Conservation (phyloP, 305 asterid genomes). For the Stenogyne calaminthoides region DNA sequence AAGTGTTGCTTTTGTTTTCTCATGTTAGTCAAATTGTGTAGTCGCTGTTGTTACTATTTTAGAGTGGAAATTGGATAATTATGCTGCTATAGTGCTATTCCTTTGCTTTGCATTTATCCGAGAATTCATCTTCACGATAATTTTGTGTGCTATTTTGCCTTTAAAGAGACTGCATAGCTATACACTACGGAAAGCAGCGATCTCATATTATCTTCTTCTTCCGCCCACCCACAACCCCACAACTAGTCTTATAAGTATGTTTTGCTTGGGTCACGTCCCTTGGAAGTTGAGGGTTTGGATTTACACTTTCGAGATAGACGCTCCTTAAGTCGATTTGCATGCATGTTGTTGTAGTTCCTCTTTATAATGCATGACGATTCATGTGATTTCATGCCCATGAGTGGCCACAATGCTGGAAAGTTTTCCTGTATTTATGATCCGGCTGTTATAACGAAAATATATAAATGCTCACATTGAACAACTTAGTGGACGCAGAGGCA, state of each 20-base stretch:
- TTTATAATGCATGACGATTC: slow-evolving; percentile 5
- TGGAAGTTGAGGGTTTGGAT: background rate
- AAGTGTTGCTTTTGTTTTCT: background rate
- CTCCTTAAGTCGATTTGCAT: slow-evolving; percentile 1
- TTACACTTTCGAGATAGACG: background rate
- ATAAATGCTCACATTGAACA: background rate
- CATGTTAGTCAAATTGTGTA: background rate
- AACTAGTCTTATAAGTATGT: background rate
- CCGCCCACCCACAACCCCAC: background rate
- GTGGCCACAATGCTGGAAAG: slow-evolving; percentile 14
- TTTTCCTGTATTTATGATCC: background rate
- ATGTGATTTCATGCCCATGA: slow-evolving; percentile 1
- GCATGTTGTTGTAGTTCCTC: slow-evolving; percentile 7
- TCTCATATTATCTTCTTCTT: background rate
- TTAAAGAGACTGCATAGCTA: background rate
- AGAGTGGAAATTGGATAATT: background rate
- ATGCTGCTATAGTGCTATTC: background rate
- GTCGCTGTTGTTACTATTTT: background rate
- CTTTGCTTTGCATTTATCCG: background rate
- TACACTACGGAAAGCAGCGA: background rate
- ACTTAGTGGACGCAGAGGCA: slow-evolving; percentile 13
- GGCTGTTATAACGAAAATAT: background rate
- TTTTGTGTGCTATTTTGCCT: background rate
- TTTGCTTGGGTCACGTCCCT: background rate
- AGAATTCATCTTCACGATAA: background rate